phyloP scores from a whole-genome alignment of 2,329 filamentous ascomycete species.

The Fusarium longipes region DNA sequence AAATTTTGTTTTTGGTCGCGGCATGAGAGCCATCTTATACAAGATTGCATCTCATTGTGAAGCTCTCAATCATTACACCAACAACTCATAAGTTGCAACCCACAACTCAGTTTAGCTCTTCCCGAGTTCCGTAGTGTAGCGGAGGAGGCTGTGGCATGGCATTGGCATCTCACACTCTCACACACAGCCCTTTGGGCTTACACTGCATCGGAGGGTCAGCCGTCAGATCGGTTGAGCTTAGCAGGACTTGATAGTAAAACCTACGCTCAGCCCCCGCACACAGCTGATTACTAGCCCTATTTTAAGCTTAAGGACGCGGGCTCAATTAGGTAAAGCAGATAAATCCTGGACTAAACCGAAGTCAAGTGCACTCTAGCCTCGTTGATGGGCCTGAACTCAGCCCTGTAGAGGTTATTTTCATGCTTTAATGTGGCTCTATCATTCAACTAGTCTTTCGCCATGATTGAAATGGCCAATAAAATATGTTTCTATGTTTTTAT shows the following conservation, averaged over 20 bases:
- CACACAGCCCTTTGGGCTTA: conserved; percentile 23
- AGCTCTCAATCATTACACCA: not conserved
- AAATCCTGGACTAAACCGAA: not conserved
- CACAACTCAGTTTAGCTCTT: not conserved
- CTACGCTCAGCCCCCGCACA: conserved; percentile 21
- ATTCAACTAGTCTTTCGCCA: not conserved
- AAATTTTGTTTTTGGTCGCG: not conserved
- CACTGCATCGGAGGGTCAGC: conserved; percentile 16
- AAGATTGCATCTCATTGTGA: not conserved
- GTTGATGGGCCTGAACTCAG: conserved; percentile 2
- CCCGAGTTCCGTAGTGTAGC: conserved; percentile 11
- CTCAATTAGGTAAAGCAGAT: conserved; percentile 5
- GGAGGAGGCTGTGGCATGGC: conserved; percentile 33
- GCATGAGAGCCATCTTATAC: conserved; percentile 17
- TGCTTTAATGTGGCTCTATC: not conserved
- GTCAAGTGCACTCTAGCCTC: not conserved
- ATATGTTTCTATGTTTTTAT: not conserved
- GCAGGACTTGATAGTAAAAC: not conserved
- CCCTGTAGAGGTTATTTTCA: not conserved
- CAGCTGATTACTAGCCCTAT: conserved; percentile 28
- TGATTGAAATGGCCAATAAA: not conserved
- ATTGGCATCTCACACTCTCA: conserved; percentile 3
- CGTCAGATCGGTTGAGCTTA: conserved; percentile 16
- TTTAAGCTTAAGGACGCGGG: conserved; percentile 32
- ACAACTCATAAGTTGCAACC: not conserved